A percentile compares a stretch with the other conserved stretches of the same genome.
These are phyloP conservation scores for Vararia minispora DNA, from an alignment of 768 basidiomycete genomes.

Conservation along the genomic window DNA sequence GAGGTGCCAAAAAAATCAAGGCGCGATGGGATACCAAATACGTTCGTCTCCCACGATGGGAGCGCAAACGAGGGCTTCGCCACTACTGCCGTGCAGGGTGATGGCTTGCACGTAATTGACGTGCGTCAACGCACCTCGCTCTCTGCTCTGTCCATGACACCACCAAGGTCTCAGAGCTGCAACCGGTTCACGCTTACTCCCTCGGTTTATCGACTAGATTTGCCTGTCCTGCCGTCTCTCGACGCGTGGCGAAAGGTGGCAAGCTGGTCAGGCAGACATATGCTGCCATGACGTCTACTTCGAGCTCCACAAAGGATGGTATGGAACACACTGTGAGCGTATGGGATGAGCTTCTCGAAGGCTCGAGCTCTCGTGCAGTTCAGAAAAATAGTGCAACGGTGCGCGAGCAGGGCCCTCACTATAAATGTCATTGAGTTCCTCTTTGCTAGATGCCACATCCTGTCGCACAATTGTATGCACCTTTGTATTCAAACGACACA, in stretches of 20 bases:
- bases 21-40: neutral
- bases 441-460: constrained; percentile 31
- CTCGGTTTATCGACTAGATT: constrained; percentile 14
- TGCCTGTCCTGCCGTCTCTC: constrained; percentile 12
- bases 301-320: constrained; percentile 3
- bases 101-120: constrained; percentile 68
- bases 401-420: constrained; percentile 1
- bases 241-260: constrained; percentile 3
- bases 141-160: neutral
- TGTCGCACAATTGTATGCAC: constrained; percentile 27
- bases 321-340: constrained; percentile 11
- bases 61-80: constrained; percentile 39
- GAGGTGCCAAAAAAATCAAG: constrained; percentile 4
- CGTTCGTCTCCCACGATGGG: constrained; percentile 27
- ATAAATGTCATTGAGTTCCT: constrained; percentile 6
- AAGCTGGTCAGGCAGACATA: constrained; percentile 10
- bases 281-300: constrained; percentile 5
- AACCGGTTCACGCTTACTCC: constrained; percentile 8
- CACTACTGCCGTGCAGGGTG: constrained; percentile 58
- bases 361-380: constrained; percentile 24
- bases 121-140: constrained; percentile 28
- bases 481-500: constrained; percentile 17
- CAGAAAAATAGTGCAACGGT: constrained; percentile 29
- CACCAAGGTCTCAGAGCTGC: constrained; percentile 9
- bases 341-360: constrained; percentile 11